Evolutionary conservation across 768 basidiomycete species (phyloP).

Genomic region (Tulasnella sp.): DNA sequence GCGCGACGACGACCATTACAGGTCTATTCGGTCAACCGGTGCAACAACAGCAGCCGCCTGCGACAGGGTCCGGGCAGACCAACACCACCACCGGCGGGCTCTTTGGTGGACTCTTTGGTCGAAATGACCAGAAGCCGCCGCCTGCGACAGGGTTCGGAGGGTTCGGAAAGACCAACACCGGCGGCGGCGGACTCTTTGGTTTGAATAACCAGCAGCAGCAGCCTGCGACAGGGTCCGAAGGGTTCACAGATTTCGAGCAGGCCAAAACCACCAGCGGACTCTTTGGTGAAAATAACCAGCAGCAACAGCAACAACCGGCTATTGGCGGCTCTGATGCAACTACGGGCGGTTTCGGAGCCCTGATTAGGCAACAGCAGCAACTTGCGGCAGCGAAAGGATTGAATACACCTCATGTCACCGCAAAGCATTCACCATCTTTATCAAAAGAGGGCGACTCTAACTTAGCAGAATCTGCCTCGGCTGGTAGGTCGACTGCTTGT

Average conservation of each 20-base stretch:
- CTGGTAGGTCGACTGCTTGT: not conserved
- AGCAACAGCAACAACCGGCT: not conserved
- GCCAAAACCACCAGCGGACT: too few relatives aligned
- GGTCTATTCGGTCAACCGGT: slow-evolving; percentile 39
- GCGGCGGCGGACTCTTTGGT: too few relatives aligned
- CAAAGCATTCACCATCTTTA: not conserved
- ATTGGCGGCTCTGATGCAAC: not conserved
- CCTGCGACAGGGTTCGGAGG: too few relatives aligned
- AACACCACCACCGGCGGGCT: slow-evolving; percentile 40
- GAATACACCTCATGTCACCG: not conserved
- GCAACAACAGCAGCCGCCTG: slow-evolving; percentile 37
- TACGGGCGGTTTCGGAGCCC: not conserved
- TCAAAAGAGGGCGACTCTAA: not conserved
- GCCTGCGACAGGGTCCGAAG: too few relatives aligned
- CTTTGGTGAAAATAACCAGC: slow-evolving; percentile 44
- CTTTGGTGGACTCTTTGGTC: too few relatives aligned
- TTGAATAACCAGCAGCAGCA: too few relatives aligned
- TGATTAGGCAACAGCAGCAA: slow-evolving; percentile 9
- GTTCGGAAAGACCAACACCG: too few relatives aligned
- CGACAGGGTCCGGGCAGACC: slow-evolving; percentile 47
- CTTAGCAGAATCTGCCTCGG: not conserved
- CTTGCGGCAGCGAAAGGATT: not conserved
- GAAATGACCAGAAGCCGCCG: too few relatives aligned
- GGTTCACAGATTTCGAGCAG: too few relatives aligned
- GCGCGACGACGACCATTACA: slow-evolving; percentile 49